These are phyloP conservation scores for Trametopsis cervina DNA, from an alignment of 768 basidiomycete genomes.

Conservation along the genomic window DNA sequence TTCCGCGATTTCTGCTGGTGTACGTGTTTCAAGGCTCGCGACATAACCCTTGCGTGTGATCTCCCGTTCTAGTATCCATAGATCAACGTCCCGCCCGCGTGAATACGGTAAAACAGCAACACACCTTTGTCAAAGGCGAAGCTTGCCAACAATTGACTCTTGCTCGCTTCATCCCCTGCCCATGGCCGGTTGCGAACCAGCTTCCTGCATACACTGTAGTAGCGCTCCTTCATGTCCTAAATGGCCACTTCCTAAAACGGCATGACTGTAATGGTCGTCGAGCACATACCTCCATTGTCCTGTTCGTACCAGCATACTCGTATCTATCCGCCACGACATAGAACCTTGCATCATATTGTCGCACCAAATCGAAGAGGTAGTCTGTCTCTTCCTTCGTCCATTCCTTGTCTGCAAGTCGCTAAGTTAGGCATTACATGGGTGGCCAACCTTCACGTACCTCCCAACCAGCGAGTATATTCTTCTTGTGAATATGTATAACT, in stretches of 20 bases:
- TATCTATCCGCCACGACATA: slow-evolving; percentile 89
- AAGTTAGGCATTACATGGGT: neutral
- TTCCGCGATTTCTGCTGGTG: slow-evolving; percentile 83
- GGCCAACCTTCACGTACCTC: slow-evolving; percentile 42
- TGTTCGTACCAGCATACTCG: slow-evolving; percentile 49
- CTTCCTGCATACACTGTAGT: slow-evolving; percentile 86
- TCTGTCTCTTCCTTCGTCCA: slow-evolving; percentile 96
- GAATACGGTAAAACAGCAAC: slow-evolving; percentile 4
- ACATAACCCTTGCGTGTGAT: slow-evolving; percentile 84
- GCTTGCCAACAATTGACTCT: slow-evolving; percentile 56
- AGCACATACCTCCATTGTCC: slow-evolving; percentile 62
- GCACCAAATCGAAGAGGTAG: slow-evolving; percentile 76
- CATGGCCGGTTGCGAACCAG: slow-evolving; percentile 82
- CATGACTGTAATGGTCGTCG: neutral
- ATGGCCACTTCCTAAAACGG: slow-evolving; percentile 1
- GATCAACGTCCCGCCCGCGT: neutral
- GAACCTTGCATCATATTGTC: slow-evolving; percentile 84
- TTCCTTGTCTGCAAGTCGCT: slow-evolving; percentile 46
- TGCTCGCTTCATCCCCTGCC: slow-evolving; percentile 71
- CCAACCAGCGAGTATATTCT: slow-evolving; percentile 77
- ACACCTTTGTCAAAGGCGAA: slow-evolving; percentile 87
- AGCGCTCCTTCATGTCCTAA: slow-evolving; percentile 91
- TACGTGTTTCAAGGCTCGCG: slow-evolving; percentile 79
- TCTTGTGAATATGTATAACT: slow-evolving; percentile 73
- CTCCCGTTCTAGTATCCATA: slow-evolving; percentile 60